Conservation (phyloP, 2,329 filamentous ascomycete genomes). For the Arthrobotrys musiformis region DNA sequence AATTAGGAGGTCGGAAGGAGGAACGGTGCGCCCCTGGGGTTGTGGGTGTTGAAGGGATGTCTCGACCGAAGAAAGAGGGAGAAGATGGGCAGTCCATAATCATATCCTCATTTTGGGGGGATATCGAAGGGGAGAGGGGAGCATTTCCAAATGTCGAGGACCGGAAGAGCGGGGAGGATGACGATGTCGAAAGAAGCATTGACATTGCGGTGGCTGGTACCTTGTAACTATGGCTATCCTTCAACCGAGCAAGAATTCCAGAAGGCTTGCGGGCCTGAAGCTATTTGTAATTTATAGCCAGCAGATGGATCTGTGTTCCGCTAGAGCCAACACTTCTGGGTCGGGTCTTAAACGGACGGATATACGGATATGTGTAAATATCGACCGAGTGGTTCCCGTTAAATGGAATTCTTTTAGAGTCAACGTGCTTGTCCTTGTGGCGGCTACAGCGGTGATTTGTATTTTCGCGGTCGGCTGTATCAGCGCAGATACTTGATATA, state of each 20-base stretch:
- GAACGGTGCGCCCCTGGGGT: slow-evolving; percentile 38
- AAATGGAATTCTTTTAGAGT: background rate
- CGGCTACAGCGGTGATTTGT: background rate
- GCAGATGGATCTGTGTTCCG: background rate
- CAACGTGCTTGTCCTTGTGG: background rate
- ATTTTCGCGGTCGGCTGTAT: background rate
- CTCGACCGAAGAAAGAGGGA: slow-evolving; percentile 39
- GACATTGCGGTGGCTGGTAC: slow-evolving; percentile 28
- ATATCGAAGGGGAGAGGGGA: slow-evolving; percentile 43
- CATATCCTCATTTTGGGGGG: slow-evolving; percentile 43
- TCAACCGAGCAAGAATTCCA: background rate
- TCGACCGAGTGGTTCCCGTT: background rate
- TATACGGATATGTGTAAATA: background rate
- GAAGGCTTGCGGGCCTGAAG: too few relatives aligned
- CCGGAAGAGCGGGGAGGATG: slow-evolving; percentile 39
- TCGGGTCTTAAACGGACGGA: background rate
- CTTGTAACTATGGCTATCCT: background rate
- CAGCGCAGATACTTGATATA: slow-evolving; percentile 21
- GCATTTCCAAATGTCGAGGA: slow-evolving; percentile 43
- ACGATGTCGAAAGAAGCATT: slow-evolving; percentile 38
- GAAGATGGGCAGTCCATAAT: slow-evolving; percentile 53
- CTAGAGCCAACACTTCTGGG: background rate
- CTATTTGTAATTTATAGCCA: background rate
- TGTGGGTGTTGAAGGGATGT: slow-evolving; percentile 49
- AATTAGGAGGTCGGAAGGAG: slow-evolving; percentile 53